Evolutionary conservation across 2,329 filamentous ascomycete species (phyloP), one percentile per base, ranked within the genome.

Genomic region (Acrocalymma vagum): DNA sequence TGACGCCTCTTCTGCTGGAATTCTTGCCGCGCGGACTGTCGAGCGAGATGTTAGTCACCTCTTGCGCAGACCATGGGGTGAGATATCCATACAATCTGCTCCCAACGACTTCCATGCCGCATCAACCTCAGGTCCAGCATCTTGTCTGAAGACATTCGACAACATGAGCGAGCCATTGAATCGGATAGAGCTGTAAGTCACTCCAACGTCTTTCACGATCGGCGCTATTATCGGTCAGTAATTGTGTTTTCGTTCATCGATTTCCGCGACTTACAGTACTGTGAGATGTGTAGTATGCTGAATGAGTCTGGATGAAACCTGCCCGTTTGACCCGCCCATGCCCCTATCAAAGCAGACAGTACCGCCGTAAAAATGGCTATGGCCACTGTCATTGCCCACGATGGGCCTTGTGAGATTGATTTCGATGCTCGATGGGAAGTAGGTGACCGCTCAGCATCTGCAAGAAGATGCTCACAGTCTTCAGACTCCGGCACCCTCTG

Each of bases 141-240:
- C 68, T 39, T 74, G 67, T 3, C 81, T 74, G 53, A 78, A 85
- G 6, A 78, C 66, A 24, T 78, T 78, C 45, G 81, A 74, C 2
- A 78, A 66, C 37, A 83, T 49, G 8, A 86, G 77, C 0, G 78
- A 79, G 1, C 81, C 82, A 42, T 85, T 81, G 61, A 83, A 85
- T 1, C 53, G 52, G 20, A 74, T 58, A 3, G 49, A 45, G 4
- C 62, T 55, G 48, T 75, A 79, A 8, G 58, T 58, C 3, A 78
- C 60, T 6, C 65, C 58, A 5, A 78, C 60, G 14, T 77, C 70
- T 8, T 70, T 63, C 9, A 66, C 39, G 4, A 69, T 56, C 1
- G 67, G 65, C 10, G 65, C 66, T 68, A 9, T 15, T 7, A 7
- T 5, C 11, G 5, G 22, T 51, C n/a, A 55, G 20, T 17, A 23